Evolutionary conservation across 1,284 basidiomycete genomes (phyloP).

Genomic region (Tylopilus sp.): DNA sequence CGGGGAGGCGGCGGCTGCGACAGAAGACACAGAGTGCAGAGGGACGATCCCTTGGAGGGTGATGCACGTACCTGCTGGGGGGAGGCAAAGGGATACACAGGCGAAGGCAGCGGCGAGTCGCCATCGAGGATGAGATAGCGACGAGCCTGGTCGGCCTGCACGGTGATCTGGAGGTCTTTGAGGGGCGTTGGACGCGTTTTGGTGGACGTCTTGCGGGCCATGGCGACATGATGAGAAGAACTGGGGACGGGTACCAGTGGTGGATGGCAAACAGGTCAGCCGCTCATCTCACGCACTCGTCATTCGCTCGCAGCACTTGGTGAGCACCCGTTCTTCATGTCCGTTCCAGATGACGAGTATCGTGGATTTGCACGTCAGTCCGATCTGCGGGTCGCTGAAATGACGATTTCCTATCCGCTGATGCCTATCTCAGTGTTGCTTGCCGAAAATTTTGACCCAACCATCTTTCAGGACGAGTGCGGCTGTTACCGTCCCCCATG

Average conservation of each 20-base stretch:
- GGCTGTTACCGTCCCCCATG: conserved; percentile 3
- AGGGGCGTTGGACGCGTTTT: conserved; percentile 11
- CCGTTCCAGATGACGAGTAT: conserved; percentile 33
- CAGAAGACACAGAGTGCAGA: conserved; percentile 1
- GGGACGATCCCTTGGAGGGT: not conserved
- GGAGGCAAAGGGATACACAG: conserved; percentile 9
- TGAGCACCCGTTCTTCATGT: conserved; percentile 17
- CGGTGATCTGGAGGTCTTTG: conserved; percentile 15
- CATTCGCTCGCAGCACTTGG: conserved; percentile 10
- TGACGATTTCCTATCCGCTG: conserved; percentile 43
- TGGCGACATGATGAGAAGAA: not conserved
- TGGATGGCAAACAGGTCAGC: conserved; percentile 19
- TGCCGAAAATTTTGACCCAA: not conserved
- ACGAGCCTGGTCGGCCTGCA: conserved; percentile 10
- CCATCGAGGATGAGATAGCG: conserved; percentile 17
- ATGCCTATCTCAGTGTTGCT: conserved; percentile 4
- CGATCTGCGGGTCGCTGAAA: conserved; percentile 30
- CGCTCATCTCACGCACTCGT: conserved; percentile 12
- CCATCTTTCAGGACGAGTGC: conserved; percentile 1
- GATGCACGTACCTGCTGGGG: conserved; percentile 1
- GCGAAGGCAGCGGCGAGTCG: not conserved
- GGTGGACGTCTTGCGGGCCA: conserved; percentile 10
- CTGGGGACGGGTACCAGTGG: not conserved
- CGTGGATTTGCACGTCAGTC: conserved; percentile 55
- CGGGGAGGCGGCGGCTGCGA: conserved; percentile 6